Percentiles rank a stretch among this genome's conserved stretches.
Evolutionary conservation across 768 basidiomycete genomes (phyloP).

Genomic region (Leucosporidium scottii): DNA sequence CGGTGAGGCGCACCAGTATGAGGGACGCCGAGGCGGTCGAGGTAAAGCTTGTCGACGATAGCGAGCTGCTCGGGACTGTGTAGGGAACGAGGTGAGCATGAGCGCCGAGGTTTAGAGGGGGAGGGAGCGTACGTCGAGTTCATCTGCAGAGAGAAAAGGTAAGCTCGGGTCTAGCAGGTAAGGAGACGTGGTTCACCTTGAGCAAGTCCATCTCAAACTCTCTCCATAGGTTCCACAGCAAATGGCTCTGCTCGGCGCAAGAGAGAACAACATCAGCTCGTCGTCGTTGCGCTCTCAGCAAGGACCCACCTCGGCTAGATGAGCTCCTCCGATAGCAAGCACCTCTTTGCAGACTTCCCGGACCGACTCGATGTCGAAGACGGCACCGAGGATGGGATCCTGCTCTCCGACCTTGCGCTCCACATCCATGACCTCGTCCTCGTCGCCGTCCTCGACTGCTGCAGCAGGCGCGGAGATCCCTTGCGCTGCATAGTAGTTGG

Average conservation of each 20-base stretch:
- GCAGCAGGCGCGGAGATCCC: slow-evolving; percentile 14
- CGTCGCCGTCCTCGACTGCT: slow-evolving; percentile 8
- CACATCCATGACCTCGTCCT: slow-evolving; percentile 41
- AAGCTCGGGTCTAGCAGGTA: not conserved
- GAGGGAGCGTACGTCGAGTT: slow-evolving; percentile 12
- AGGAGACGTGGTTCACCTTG: slow-evolving; percentile 46
- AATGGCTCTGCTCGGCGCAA: slow-evolving; percentile 51
- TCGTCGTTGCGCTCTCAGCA: not conserved
- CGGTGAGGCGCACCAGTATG: slow-evolving; percentile 56
- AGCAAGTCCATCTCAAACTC: slow-evolving; percentile 69
- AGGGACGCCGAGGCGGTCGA: slow-evolving; percentile 65
- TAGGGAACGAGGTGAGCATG: not conserved
- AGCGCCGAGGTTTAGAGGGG: not conserved
- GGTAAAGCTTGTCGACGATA: slow-evolving; percentile 54
- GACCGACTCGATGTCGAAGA: slow-evolving; percentile 61
- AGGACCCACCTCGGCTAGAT: slow-evolving; percentile 57
- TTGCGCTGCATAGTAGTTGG: slow-evolving; percentile 29
- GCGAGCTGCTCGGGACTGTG: slow-evolving; percentile 49
- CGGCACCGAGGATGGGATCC: slow-evolving; percentile 48
- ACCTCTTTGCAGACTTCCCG: slow-evolving; percentile 52
- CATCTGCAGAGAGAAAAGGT: slow-evolving; percentile 3
- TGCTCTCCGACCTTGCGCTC: slow-evolving; percentile 45
- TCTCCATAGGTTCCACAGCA: slow-evolving; percentile 62
- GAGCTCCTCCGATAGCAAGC: slow-evolving; percentile 53
- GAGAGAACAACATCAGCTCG: not conserved